A percentile compares a stretch with the other conserved stretches of the same genome.
Evolutionary conservation across 345 rosid species (phyloP).

Genomic region (Eucalyptus polybractea): DNA sequence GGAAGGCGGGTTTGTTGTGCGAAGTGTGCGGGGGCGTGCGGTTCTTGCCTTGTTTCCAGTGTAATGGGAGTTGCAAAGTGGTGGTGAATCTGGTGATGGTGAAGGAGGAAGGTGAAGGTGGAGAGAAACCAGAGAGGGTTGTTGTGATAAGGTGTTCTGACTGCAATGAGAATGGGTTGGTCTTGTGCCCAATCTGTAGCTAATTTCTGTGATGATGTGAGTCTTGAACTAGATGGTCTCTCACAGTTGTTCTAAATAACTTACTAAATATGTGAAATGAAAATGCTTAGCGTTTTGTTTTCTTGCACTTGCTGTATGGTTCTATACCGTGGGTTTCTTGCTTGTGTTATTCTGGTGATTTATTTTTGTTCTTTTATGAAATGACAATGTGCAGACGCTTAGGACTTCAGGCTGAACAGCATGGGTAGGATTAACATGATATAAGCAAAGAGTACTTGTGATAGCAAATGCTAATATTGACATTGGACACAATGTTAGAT

Average conservation of each 20-base stretch:
- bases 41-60: conserved; percentile 66
- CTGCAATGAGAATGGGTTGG: conserved; percentile 89
- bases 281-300: neutral
- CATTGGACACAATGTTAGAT: neutral
- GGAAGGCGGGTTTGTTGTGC: conserved; percentile 19
- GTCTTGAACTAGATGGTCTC: neutral
- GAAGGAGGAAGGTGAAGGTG: neutral
- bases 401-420: neutral
- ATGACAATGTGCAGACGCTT: neutral
- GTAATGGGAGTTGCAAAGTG: conserved; percentile 74
- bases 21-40: conserved; percentile 63
- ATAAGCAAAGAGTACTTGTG: neutral
- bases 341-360: neutral
- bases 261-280: neutral
- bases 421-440: neutral
- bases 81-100: neutral
- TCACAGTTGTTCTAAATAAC: neutral
- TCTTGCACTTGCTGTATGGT: neutral
- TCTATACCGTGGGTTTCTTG: neutral
- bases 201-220: conserved; percentile 1
- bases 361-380: neutral
- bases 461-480: neutral
- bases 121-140: conserved; percentile 11
- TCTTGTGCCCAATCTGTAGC: conserved; percentile 73
- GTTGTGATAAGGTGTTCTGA: conserved; percentile 45